Base-by-base conservation (phyloP, 768 basidiomycete genomes). In the Grammothele lineata region DNA sequence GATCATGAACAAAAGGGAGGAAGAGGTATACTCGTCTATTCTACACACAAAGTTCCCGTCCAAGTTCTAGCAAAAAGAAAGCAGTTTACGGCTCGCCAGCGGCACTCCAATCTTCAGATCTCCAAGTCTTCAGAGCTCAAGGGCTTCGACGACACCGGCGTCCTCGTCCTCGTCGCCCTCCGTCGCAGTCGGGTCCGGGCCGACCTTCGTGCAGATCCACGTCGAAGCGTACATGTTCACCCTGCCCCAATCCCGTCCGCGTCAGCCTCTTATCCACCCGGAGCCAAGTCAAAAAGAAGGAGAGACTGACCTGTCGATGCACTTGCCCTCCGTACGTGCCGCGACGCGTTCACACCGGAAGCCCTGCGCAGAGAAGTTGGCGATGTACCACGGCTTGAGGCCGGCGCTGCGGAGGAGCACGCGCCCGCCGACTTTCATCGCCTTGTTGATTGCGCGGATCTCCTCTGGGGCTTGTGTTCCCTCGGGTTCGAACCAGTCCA, bases 221-320 rank as follows among this genome's bases (percentile, higher is more conserved):
- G 53, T 54, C 26, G 53, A 54, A 22, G 53, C 53, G 45, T 54
- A 54, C 53, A 54, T 54, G 41, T 54, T 54, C 37, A 54, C 53
- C 14, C 53, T 54, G 37, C 12, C 10, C 2, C 1, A 24, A 38
- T 23, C 2, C 4, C 6, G 8, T 21, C 10, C 11, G 18, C 11
- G 6, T 11, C 14, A 14, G 14, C 23, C 15, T 2, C 12, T n/a
- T n/a, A n/a, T n/a, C n/a, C n/a, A n/a, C n/a, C n/a, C n/a, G n/a
- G n/a, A 9, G 6, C 6, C 8, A 2, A 23, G 5, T 5, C 8
- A 30, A 7, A 14, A 30, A 30, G 8, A 14, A 30, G 19, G 2
- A 5, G 11, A 3, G 33, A n/a, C 44, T 9, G 8, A 50, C 53
- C 53, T 37, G 22, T 54, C 53, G 15, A 54, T 47, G 37, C 53